Evolutionary conservation across 139 green algal species (phyloP).

Genomic region (Haematococcus sp.): DNA sequence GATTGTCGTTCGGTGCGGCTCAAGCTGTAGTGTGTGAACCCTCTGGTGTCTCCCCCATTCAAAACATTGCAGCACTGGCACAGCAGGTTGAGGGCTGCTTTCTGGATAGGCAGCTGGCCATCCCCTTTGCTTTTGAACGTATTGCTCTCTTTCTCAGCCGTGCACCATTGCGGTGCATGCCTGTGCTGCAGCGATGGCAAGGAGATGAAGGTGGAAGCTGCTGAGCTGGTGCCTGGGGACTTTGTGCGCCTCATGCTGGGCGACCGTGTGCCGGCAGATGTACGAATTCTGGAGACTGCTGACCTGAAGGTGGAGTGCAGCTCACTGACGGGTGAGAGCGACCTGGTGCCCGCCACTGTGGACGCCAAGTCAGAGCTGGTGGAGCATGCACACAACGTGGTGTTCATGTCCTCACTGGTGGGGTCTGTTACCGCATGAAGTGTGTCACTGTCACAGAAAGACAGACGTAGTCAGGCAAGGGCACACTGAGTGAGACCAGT

Average conservation of each 20-base stretch:
- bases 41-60: too few relatives aligned
- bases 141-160: too few relatives aligned
- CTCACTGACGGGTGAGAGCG: constrained; percentile 35
- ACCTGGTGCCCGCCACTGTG: constrained; percentile 29
- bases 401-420: constrained; percentile 34
- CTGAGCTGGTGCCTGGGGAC: constrained; percentile 38
- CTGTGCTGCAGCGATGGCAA: constrained; percentile 25
- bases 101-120: neutral
- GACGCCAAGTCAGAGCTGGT: constrained; percentile 18
- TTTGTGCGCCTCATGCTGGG: constrained; percentile 35
- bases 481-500: too few relatives aligned
- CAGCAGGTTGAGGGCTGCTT: neutral
- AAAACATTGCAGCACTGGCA: too few relatives aligned
- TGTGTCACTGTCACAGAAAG: neutral
- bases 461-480: too few relatives aligned
- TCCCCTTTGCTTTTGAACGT: too few relatives aligned
- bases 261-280: constrained; percentile 39
- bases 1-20: neutral
- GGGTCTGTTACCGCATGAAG: constrained; percentile 19
- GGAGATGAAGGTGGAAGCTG: constrained; percentile 26
- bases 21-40: too few relatives aligned
- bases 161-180: neutral
- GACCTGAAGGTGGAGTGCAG: constrained; percentile 42
- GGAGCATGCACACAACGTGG: constrained; percentile 33
- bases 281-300: constrained; percentile 31